Evolutionary conservation across 257 asterid species (phyloP).

Genomic region (Rehmannia glutinosa): DNA sequence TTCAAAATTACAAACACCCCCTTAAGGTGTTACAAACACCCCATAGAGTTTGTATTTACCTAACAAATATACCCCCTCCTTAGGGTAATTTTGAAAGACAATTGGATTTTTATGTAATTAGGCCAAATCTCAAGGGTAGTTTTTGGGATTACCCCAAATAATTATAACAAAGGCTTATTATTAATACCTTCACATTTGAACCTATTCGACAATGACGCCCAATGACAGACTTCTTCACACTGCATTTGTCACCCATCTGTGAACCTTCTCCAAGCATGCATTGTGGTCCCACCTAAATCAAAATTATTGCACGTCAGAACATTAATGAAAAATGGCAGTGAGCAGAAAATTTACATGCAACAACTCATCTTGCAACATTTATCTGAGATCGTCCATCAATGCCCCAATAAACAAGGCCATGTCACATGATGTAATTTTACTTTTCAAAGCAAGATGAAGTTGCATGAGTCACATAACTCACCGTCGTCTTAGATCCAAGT

Average conservation of each 20-base stretch:
- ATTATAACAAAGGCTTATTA: neutral
- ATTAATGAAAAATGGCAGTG: neutral
- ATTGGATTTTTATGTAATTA: too few relatives aligned
- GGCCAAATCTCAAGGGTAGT: too few relatives aligned
- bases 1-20: too few relatives aligned
- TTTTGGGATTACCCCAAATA: neutral
- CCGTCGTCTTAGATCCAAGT: conserved; percentile 89
- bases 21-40: too few relatives aligned
- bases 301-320: conserved; percentile 14
- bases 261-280: conserved; percentile 98
- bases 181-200: conserved; percentile 87
- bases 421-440: neutral
- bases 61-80: too few relatives aligned
- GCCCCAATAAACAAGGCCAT: conserved; percentile 1
- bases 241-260: conserved; percentile 95
- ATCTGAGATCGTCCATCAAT: conserved; percentile 6
- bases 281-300: conserved; percentile 88
- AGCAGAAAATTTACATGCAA: neutral
- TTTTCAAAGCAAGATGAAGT: conserved; percentile 4
- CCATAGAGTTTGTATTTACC: too few relatives aligned
- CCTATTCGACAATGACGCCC: conserved; percentile 98
- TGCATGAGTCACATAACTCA: conserved; percentile 35
- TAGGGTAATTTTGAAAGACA: too few relatives aligned
- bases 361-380: conserved; percentile 2
- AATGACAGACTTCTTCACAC: conserved; percentile 90